A percentile compares a stretch with the other conserved stretches of the same genome.
These are phyloP conservation scores for Tetrastigma voinierianum DNA, from an alignment of 164 flowering plant species.

Conservation along the genomic window DNA sequence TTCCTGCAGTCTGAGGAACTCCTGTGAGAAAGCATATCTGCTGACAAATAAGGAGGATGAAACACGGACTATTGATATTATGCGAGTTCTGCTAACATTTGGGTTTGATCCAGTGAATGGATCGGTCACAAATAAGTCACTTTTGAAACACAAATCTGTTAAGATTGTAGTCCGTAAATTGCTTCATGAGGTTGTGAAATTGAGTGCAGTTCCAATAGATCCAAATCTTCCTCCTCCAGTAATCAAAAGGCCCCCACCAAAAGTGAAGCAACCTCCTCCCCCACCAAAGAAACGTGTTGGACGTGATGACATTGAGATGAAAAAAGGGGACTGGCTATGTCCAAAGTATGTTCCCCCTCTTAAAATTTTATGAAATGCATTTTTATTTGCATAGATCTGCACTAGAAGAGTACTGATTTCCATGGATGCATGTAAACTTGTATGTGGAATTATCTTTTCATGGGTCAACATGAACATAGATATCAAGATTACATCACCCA, in stretches of 20 bases:
- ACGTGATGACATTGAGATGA: constrained; percentile 96
- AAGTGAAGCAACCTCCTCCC: constrained; percentile 97
- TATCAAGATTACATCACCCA: too few relatives aligned
- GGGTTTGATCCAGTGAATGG: constrained; percentile 81
- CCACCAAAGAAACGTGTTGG: constrained; percentile 93
- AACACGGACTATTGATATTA: constrained; percentile 81
- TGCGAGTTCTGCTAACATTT: constrained; percentile 72
- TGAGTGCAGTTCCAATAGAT: constrained; percentile 94
- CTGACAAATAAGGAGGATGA: constrained; percentile 92
- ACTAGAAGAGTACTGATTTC: background rate
- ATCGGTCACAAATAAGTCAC: constrained; percentile 58
- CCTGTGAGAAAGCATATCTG: constrained; percentile 84
- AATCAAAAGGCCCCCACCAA: constrained; percentile 84
- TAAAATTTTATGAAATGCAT: constrained; percentile 1
- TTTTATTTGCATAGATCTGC: background rate
- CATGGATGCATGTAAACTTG: background rate
- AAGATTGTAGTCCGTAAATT: constrained; percentile 82
- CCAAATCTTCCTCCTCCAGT: constrained; percentile 95
- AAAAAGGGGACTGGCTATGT: constrained; percentile 99
- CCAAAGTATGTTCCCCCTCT: constrained; percentile 62
- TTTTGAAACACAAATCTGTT: constrained; percentile 72
- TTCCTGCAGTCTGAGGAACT: constrained; percentile 84
- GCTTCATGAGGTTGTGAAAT: constrained; percentile 85
- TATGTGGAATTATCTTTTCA: background rate
- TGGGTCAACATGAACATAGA: background rate